A percentile compares a stretch with the other conserved stretches of the same genome.
Conservation (phyloP, 2,329 filamentous ascomycete genomes). For the Phaeosphaeria sp. region DNA sequence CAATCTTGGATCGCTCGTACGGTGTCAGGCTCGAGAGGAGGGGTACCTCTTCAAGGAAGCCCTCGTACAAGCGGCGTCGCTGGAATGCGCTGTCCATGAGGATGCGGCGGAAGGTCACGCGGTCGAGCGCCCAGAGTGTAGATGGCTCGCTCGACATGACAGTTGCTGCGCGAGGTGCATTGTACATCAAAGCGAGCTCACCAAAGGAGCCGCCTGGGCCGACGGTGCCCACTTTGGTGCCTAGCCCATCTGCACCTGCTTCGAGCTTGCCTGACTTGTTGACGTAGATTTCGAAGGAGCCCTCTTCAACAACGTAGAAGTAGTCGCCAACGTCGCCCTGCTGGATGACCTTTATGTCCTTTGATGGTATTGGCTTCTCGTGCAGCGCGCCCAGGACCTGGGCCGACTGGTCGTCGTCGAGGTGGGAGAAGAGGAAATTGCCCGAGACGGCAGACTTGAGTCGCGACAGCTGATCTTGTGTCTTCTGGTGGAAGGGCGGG, state of each 20-base stretch:
- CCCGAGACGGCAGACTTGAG: conserved; percentile 81
- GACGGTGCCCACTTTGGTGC: conserved; percentile 80
- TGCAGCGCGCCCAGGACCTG: conserved; percentile 90
- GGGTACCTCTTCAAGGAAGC: conserved; percentile 92
- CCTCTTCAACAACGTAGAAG: conserved; percentile 96
- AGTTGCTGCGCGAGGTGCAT: conserved; percentile 92
- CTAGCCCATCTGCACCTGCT: conserved; percentile 81
- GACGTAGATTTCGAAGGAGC: conserved; percentile 89
- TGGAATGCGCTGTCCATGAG: conserved; percentile 98
- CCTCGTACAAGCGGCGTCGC: conserved; percentile 94
- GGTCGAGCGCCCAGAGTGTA: conserved; percentile 92
- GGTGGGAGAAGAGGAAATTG: conserved; percentile 93
- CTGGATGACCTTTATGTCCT: conserved; percentile 87
- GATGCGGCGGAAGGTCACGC: conserved; percentile 95
- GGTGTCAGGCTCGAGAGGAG: conserved; percentile 81
- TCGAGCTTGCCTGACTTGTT: conserved; percentile 79
- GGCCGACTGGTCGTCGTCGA: conserved; percentile 89
- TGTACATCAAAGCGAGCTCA: conserved; percentile 98
- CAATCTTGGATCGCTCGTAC: conserved; percentile 97
- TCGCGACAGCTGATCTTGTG: conserved; percentile 77
- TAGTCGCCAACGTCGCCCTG: conserved; percentile 96
- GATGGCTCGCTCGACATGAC: conserved; percentile 84
- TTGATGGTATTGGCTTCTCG: conserved; percentile 94
- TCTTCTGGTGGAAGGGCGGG: conserved; percentile 84
- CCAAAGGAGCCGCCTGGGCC: conserved; percentile 92